Base-by-base conservation (phyloP, 345 rosid species). In the Linum tenue region DNA sequence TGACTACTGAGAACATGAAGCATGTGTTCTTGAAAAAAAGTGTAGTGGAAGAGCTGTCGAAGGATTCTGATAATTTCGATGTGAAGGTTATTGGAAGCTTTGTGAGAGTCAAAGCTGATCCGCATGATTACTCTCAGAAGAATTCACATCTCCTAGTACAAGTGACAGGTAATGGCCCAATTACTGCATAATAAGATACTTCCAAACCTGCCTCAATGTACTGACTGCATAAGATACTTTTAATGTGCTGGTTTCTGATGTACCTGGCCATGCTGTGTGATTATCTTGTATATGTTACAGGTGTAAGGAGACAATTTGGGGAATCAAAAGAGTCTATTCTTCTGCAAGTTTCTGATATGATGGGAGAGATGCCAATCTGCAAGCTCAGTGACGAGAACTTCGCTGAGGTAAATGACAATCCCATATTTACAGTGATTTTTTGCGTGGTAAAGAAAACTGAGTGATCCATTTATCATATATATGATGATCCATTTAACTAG, bases 11-110 rank as follows among this genome's bases (percentile, higher is more conserved):
- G 41, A 85, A 85, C 64, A 78, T 85, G 48, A 85, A 69, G 64
- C 86, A 63, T 67, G 65, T 85, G 36, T 85, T 81, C 75, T 71
- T 85, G 64, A 78, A 67, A 64, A 79, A 69, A 74, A 80, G 83
- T 73, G 66, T 80, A 48, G 76, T 81, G 37, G 73, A 78, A 69
- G 81, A 82, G 73, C 70, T 86, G 57, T 64, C 62, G 5, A 79
- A 76, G 76, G 72, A 84, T 39, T 67, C 70, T 3, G 82, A 79
- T 37, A 76, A 67, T 16, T 84, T 82, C 67, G 75, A 72, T 31
- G 72, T 43, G 9, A 86, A 82, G 71, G 64, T 84, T n/a, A 64
- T 72, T 0, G 85, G 91, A 71, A 79, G 84, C 72, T 82, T 86
- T 44, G 85, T 86, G 50, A 82, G 84, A 69, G 74, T 80, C 48